Evolutionary conservation across 257 asterid species (phyloP).

Genomic region (Nicotiana paniculata): DNA sequence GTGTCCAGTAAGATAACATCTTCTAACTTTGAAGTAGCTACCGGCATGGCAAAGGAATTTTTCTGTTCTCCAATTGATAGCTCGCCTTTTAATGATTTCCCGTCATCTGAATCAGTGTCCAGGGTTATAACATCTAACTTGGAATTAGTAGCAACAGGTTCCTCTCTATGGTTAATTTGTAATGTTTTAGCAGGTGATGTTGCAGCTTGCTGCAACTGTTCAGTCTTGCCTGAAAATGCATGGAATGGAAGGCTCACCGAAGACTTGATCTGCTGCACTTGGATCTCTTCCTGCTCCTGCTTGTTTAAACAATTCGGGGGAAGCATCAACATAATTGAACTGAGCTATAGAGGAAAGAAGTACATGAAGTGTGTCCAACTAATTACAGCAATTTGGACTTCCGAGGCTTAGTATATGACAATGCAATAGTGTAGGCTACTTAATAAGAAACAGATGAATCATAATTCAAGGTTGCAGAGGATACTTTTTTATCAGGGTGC

Average conservation of each 20-base stretch:
- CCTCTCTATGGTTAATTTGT: conserved; percentile 4
- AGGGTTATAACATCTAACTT: conserved; percentile 35
- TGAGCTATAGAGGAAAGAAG: background rate
- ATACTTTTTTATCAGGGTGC: conserved; percentile 53
- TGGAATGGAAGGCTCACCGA: conserved; percentile 70
- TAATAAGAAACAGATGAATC: background rate
- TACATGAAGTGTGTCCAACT: background rate
- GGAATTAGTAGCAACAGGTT: conserved; percentile 21
- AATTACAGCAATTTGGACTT: background rate
- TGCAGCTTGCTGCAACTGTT: conserved; percentile 18
- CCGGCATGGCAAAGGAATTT: background rate
- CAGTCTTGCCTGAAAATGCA: conserved; percentile 40
- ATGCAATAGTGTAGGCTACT: background rate
- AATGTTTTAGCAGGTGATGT: conserved; percentile 4
- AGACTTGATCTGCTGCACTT: conserved; percentile 76
- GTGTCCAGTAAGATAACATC: conserved; percentile 50
- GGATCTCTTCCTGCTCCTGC: conserved; percentile 45
- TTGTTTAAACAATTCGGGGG: background rate
- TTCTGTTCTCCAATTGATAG: conserved; percentile 7
- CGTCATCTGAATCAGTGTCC: conserved; percentile 45
- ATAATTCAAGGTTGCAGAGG: conserved; percentile 13
- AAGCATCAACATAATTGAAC: background rate
- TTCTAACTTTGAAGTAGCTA: conserved; percentile 31
- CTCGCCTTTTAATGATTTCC: conserved; percentile 25
- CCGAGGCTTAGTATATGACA: background rate